Percentiles rank a stretch among this genome's conserved stretches.
Conservation (phyloP, 2,329 filamentous ascomycete species). For the Colletotrichum acutatum region DNA sequence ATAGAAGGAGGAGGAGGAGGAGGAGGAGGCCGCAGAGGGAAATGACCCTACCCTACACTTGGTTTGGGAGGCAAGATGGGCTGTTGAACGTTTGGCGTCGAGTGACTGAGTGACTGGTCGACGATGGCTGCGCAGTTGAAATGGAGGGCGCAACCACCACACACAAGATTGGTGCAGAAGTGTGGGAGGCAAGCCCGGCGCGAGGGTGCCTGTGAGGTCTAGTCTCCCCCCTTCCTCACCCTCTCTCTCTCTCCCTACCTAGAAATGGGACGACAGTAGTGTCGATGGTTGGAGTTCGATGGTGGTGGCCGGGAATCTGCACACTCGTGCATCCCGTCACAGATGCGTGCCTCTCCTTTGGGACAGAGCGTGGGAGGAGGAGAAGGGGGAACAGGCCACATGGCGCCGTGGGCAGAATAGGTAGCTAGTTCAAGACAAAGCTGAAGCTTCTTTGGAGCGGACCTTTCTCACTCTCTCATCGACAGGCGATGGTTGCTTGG, state of each 20-base stretch:
- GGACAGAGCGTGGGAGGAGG: slow-evolving; percentile 14
- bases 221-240: background rate
- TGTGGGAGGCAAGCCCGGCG: slow-evolving; percentile 4
- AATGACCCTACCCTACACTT: background rate
- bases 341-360: slow-evolving; percentile 32
- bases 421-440: background rate
- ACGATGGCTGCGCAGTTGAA: background rate
- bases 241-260: background rate
- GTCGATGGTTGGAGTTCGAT: background rate
- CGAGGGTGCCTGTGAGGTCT: slow-evolving; percentile 5
- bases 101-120: slow-evolving; percentile 19
- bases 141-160: slow-evolving; percentile 4
- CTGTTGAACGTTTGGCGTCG: slow-evolving; percentile 14
- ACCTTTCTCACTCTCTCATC: background rate
- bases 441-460: background rate
- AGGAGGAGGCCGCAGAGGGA: background rate
- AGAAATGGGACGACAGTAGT: background rate
- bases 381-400: background rate
- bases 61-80: background rate
- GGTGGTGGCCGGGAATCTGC: slow-evolving; percentile 32
- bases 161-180: background rate
- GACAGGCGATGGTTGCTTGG: background rate
- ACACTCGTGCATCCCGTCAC: slow-evolving; percentile 34
- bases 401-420: background rate
- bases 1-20: background rate